Evolutionary conservation across 495 filamentous ascomycete species (phyloP), one percentile per base, ranked within the genome.

Genomic region (Lophiostoma macrostomum): DNA sequence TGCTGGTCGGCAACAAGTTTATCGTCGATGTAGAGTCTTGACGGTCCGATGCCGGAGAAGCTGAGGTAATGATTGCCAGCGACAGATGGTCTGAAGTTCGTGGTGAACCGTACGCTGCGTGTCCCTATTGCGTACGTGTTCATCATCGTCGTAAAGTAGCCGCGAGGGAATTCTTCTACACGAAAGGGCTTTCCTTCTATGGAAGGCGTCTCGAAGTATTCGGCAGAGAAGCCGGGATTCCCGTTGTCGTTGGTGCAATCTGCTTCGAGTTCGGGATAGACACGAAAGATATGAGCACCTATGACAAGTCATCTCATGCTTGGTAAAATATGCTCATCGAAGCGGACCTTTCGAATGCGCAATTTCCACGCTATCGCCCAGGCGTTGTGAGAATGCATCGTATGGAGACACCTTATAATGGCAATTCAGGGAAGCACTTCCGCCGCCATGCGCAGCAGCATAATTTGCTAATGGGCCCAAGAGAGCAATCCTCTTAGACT

Each of bases 391-490:
- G 19, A 87, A 77, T 19, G 80, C 84, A 12, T 85, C 81, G 49
- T 77, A 85, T 0, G 84, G 84, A 1, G 80, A 81, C 19, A 86
- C 73, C 20, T 79, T 82, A 64, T 91, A 90, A 64, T 91, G 90
- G 5, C 87, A 81, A 53, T 81, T 80, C 31, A 91, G 69, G 41
- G 81, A 83, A 1, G 88, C 86, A 52, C 84, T 89, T 3, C 88
- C 87, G 46, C 88, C 88, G 22, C 88, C 87, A 42, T 85, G 84
- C 43, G 85, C 85, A 27, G 86, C 81, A 0, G 87, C 84, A 36
- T 82, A 71, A 54, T 85, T 86, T 28, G 85, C 77, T 63, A 89
- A 89, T n/a, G 86, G 86, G 10, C 86, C 86, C 47, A 94, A 90
- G 23, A 91, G 77, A 5, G 87, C 81, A 29, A 90, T 74, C 64